Evolutionary conservation across 345 rosid species (phyloP), one percentile per base, ranked within the genome.

Genomic region (Euclidium syriacum): DNA sequence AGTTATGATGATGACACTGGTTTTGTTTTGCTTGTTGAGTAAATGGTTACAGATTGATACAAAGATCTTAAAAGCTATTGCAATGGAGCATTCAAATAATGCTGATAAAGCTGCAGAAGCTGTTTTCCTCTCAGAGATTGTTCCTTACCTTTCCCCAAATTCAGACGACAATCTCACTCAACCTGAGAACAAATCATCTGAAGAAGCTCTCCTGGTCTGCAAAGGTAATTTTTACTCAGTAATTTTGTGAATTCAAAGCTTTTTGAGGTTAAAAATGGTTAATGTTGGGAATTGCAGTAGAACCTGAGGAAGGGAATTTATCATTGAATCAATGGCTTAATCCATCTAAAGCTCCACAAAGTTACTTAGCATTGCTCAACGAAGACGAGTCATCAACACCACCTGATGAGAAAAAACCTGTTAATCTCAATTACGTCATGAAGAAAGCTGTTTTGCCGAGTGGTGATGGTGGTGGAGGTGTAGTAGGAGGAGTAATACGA

Each of bases 51-150:
- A 90, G 97, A 68, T 87, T 56, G 97, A 90, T 74, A 14, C 67
- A 7, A 86, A 87, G 23, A 25, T 82, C 26, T 63, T 90, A 71
- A 87, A 74, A 80, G 85, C 88, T 69, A 79, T 83, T 71, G 95
- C 97, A 23, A 79, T 83, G 51, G 94, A 87, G 68, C 79, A 90
- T 48, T 54, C 78, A 9, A 74, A 79, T 40, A 82, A 87, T 73
- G 74, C 74, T 0, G 80, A 87, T 67, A 61, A 70, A 1, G 95
- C 97, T 27, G 97, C 76, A 0, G n/a, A n/a, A n/a, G 85, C 80
- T 66, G 61, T 62, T 38, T 81, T 87, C 70, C 74, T 90, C 2
- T 64, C 82, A 0, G 92, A 87, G 59, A 56, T 85, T 62, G 74
- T 79, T 59, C 87, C 95, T 72, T 30, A 3, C 26, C 32, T 80